phyloP scores from a whole-genome alignment of 2,329 filamentous ascomycete species.

The Diaporthe sp. region DNA sequence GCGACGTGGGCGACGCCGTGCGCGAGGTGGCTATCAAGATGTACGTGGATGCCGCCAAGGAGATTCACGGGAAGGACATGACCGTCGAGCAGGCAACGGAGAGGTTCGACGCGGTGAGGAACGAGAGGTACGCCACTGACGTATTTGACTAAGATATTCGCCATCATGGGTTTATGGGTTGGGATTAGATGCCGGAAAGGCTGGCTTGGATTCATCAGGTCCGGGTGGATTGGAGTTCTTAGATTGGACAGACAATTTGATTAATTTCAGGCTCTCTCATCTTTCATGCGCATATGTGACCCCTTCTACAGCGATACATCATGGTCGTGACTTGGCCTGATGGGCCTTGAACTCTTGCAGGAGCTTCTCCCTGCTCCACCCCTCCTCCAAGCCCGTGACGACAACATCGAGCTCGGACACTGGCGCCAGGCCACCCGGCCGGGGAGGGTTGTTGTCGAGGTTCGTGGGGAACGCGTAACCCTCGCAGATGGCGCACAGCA shows the following conservation, averaged over 20 bases:
- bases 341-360: constrained; percentile 54
- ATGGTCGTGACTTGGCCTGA: constrained; percentile 20
- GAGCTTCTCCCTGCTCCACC: constrained; percentile 55
- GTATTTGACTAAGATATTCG: constrained; percentile 65
- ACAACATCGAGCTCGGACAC: constrained; percentile 70
- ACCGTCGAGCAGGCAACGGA: constrained; percentile 49
- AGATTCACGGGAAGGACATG: constrained; percentile 46
- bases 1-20: constrained; percentile 58
- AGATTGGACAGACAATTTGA: background rate
- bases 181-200: background rate
- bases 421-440: constrained; percentile 70
- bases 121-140: constrained; percentile 71
- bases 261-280: constrained; percentile 3
- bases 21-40: constrained; percentile 53
- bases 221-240: background rate
- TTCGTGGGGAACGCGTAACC: constrained; percentile 76
- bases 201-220: background rate
- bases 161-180: background rate
- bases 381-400: constrained; percentile 57
- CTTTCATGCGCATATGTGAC: background rate
- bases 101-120: constrained; percentile 65
- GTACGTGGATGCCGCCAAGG: constrained; percentile 51
- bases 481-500: constrained; percentile 66
- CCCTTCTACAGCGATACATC: background rate
- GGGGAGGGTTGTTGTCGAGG: constrained; percentile 69